Evolutionary conservation across 768 basidiomycete genomes (phyloP).

Genomic region (Amanita rimosa): DNA sequence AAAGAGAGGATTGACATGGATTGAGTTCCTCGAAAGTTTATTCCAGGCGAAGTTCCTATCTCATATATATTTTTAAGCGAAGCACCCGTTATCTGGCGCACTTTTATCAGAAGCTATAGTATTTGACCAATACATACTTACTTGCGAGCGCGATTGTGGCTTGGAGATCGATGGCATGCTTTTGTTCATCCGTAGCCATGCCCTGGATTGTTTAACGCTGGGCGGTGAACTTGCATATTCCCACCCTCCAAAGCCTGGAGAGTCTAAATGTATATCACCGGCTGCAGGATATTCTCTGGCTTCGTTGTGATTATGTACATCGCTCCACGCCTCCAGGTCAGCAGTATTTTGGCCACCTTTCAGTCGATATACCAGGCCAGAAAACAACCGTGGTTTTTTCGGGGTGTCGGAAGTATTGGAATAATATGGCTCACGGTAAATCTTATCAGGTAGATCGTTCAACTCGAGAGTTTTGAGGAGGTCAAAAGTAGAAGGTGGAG

Average conservation of each 20-base stretch:
- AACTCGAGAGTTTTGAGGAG: conserved; percentile 32
- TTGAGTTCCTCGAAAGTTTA: conserved; percentile 41
- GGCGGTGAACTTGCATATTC: conserved; percentile 72
- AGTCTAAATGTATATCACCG: conserved; percentile 10
- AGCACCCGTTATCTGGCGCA: conserved; percentile 49
- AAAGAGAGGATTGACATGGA: conserved; percentile 73
- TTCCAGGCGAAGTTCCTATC: conserved; percentile 38
- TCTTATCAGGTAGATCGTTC: conserved; percentile 39
- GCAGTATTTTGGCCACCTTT: conserved; percentile 51
- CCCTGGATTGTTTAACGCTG: conserved; percentile 36
- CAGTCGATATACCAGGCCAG: conserved; percentile 63
- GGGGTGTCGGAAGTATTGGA: conserved; percentile 64
- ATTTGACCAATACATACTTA: conserved; percentile 11
- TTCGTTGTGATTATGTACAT: neutral
- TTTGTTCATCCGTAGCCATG: conserved; percentile 36
- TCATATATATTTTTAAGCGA: conserved; percentile 70
- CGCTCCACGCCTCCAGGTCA: conserved; percentile 51
- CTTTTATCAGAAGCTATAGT: neutral
- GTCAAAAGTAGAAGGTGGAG: conserved; percentile 39
- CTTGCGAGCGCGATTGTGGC: conserved; percentile 39
- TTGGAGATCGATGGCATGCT: conserved; percentile 8
- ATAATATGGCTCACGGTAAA: conserved; percentile 77
- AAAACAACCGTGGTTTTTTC: conserved; percentile 60
- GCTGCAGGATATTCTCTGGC: neutral
- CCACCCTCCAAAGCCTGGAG: conserved; percentile 49